Evolutionary conservation across 2,329 filamentous ascomycete species (phyloP).

Genomic region (Sarocladiaceae sp.): DNA sequence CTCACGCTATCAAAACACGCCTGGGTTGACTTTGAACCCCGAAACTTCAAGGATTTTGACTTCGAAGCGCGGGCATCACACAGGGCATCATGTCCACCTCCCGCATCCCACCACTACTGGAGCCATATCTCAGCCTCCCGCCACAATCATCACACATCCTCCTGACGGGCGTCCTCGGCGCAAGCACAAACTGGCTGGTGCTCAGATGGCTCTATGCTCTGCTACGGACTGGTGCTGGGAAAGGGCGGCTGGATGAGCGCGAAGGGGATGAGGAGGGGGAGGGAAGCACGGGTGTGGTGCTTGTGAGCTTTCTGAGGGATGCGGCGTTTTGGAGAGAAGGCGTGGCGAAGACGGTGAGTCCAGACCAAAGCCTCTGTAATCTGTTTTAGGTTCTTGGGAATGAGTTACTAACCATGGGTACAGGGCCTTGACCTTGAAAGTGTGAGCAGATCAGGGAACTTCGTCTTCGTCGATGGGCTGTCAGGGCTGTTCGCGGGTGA

Average conservation of each 20-base stretch:
- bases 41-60: too few species aligned
- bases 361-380: background rate
- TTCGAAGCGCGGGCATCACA: background rate
- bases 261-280: constrained; percentile 18
- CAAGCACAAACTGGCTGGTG: constrained; percentile 60
- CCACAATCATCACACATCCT: constrained; percentile 55
- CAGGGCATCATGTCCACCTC: constrained; percentile 32
- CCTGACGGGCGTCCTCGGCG: constrained; percentile 61
- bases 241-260: background rate
- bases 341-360: constrained; percentile 54
- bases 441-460: constrained; percentile 48
- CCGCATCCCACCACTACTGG: constrained; percentile 56
- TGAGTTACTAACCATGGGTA: background rate
- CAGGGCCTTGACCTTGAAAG: constrained; percentile 66
- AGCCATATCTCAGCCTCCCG: constrained; percentile 56
- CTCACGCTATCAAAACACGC: too few species aligned
- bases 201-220: constrained; percentile 48
- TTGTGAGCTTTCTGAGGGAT: constrained; percentile 80
- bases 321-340: constrained; percentile 72
- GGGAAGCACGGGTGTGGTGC: constrained; percentile 49
- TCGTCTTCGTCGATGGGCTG: constrained; percentile 72
- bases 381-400: background rate
- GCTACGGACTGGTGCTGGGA: constrained; percentile 21
- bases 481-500: constrained; percentile 43
- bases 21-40: too few species aligned